Evolutionary conservation across 495 filamentous ascomycete genomes (phyloP), one percentile per base, ranked within the genome.

Genomic region (Talaromyces stipitatus): DNA sequence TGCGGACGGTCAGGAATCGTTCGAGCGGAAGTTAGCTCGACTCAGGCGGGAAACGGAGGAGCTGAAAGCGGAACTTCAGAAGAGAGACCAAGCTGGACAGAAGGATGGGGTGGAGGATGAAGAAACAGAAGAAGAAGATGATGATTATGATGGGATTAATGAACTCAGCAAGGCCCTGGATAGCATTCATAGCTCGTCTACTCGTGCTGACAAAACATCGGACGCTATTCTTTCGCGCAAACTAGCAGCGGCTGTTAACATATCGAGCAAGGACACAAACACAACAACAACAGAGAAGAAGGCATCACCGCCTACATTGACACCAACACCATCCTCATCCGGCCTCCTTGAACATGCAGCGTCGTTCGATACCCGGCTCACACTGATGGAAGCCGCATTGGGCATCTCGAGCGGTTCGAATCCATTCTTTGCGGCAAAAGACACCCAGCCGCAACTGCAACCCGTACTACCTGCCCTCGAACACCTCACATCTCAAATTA

Each of bases 331-430:
- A 78, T 75, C 58, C 77, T 82, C 62, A 72, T 77, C 59, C 72
- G 88, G 48, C 65, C 72, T 87, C 18, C 79, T 97, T 11, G 82
- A 86, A 18, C 88, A 89, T 64, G 89, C 90, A 5, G 89, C 91
- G 23, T 88, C 92, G 56, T 95, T 97, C 59, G 94, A 97, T 66
- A 75, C 79, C 29, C 85, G 94, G 4, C 78, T 99, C 3, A 73
- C 86, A 0, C 64, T 85, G 7, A 75, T 99, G 29, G 94, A 99
- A 71, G 84, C 83, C 50, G 81, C 85, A 2, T 82, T 97, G 47
- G 95, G 95, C 14, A 79, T 96, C 38, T 85, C 81, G 11, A 84
- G 82, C 11, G 78, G 84, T 5, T 78, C 81, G 4, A 81, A 89
- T 60, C 80, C 87, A 6, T 82, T 87, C 54, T 64, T 87, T 14